Evolutionary conservation across 2,329 filamentous ascomycete species (phyloP), one percentile per base, ranked within the genome.

Genomic region (Capronia epimyces): DNA sequence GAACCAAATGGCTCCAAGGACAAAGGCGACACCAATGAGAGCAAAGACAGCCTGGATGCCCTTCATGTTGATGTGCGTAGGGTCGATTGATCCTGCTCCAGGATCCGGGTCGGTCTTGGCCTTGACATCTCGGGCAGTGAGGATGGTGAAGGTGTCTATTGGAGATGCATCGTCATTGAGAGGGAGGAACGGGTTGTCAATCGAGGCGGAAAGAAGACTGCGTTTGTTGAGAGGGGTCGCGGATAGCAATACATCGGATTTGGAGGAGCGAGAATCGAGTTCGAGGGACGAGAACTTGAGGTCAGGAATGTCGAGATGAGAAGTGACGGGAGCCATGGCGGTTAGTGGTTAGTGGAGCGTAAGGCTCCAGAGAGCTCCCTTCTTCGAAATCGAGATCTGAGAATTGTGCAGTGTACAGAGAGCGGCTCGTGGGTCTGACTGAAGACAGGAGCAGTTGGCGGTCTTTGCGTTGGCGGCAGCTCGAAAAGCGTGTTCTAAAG

Each of bases 1-100:
- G 78, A 98, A 96, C 90, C 93, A 98, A 65, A 97, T 89, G 20
- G 78, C 80, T 0, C 76, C 79, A 2, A 87, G 52, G 20, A 93
- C 86, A 65, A 97, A 86, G 25, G 73, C 81, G 0, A 83, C 82
- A 27, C 87, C 89, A 46, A 97, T 81, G 15, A 96, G 68, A 9
- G 87, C 91, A 66, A 97, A 95, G 1, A 97, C 74, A 0, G 85
- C 84, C 65, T 97, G 87, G 62, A 95, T 82, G 52, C 82, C 87
- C 46, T 70, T 66, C 67, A 73, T 75, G 52, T 75, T 74, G 56
- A 75, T 73, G 40, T 62, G 60, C 12, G 61, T 55, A 0, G 73
- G 72, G 49, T 67, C 57, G 10, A 75, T 60, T 0, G 70, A 62
- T 25, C 72, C 72, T 22, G 60, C 59, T 10, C 50, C 49, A 3